Conservation (phyloP, 495 filamentous ascomycete species). For the Daldinia concentrica region DNA sequence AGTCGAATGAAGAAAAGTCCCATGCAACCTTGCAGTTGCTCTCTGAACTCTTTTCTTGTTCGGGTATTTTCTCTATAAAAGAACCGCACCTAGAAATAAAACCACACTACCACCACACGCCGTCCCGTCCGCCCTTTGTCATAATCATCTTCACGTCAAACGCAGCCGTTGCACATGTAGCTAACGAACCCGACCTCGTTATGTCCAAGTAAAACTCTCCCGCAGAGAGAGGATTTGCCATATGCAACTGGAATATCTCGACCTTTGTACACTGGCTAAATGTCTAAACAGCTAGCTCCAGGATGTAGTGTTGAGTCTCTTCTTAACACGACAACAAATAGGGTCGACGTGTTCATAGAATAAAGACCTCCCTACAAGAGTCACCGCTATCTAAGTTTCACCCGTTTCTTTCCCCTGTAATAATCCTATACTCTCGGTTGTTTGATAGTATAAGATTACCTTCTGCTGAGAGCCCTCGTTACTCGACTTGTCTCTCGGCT, state of each 20-base stretch:
- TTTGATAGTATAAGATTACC: neutral
- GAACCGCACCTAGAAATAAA: conserved; percentile 25
- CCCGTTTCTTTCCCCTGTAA: neutral
- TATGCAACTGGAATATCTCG: neutral
- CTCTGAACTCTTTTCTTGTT: conserved; percentile 16
- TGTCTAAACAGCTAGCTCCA: neutral
- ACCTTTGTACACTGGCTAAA: conserved; percentile 3
- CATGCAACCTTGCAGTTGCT: conserved; percentile 20
- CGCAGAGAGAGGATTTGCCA: neutral
- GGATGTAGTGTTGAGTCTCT: neutral
- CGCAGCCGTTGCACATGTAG: neutral
- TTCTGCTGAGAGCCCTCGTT: neutral
- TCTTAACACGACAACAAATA: neutral
- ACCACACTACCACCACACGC: neutral
- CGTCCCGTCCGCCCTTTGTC: neutral
- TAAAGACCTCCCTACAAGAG: conserved; percentile 3
- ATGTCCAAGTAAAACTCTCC: conserved; percentile 11
- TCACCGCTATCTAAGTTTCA: neutral
- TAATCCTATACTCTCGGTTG: neutral
- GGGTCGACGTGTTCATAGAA: neutral
- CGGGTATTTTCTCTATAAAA: conserved; percentile 43
- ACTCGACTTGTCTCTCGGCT: neutral
- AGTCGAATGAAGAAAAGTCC: conserved; percentile 2
- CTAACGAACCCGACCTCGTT: neutral
- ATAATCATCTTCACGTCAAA: conserved; percentile 1